Base-by-base conservation (phyloP, 176 grass and related monocot species). In the Saccharum spontaneum region DNA sequence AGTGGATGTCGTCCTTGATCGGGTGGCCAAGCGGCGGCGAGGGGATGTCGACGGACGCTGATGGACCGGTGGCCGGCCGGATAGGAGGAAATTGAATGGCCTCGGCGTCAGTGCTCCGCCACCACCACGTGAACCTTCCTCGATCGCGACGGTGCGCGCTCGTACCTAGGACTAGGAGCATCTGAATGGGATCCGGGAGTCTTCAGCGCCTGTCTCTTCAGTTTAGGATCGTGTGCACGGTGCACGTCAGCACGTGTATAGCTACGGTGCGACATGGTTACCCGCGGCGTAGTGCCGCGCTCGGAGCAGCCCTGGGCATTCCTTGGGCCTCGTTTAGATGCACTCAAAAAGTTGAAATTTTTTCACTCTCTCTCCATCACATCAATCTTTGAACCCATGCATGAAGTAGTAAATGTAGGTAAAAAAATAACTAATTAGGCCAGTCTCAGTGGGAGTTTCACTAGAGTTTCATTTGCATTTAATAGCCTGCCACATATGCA, bases 1-100 rank as follows among this genome's bases (percentile, higher is more conserved):
- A 3, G 49, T 92, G 12, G 71, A 88, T 11, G 90, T 63, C 5
- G 79, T 94, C 52, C 81, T 90, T 46, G 48, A 73, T 3, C 82
- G 71, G 43, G 89, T 92, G 14, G 78, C 79, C 10, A 86, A 57
- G 45, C 57, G 81, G 36, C 77, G 85, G 77, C 77, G 69, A 12
- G 26, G 34, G 8, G 38, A 28, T 2, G 71, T 20, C 7, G 84
- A 79, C 6, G 77, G 22, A 39, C 62, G 36, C 17, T 31, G 37
- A 78, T n/a, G 37, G 16, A 20, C 13, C 16, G 62, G 11, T 20
- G 37, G 12, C 23, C 41, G 64, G 26, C 24, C 30, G 67, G 37
- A 11, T n/a, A 2, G 2, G 39, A 18, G 74, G 39, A n/a, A 20
- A 30, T 9, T 69, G 41, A n/a, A 26, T 45, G 20, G 40, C 38